A percentile compares a stretch with the other conserved stretches of the same genome.
Evolutionary conservation across 805 yeast genomes (phyloP).

Genomic region (Candida pseudoglaebosa): DNA sequence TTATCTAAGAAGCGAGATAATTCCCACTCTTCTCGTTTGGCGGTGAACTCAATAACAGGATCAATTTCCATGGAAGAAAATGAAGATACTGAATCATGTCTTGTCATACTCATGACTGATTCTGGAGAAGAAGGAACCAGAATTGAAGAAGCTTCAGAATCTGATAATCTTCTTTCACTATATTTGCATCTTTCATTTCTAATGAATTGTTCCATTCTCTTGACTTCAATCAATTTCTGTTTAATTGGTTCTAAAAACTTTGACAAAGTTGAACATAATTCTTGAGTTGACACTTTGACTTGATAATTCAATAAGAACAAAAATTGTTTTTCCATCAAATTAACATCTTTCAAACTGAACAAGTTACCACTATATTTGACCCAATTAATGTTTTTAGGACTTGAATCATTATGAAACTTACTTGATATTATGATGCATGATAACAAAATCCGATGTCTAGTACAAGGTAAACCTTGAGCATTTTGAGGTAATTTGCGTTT

Average conservation of each 20-base stretch:
- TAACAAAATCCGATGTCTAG: slow-evolving; percentile 72
- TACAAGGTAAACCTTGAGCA: slow-evolving; percentile 75
- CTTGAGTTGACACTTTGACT: slow-evolving; percentile 44
- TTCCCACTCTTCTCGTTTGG: slow-evolving; percentile 31
- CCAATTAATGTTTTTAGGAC: slow-evolving; percentile 79
- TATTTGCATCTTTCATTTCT: slow-evolving; percentile 1
- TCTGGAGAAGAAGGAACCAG: slow-evolving; percentile 15
- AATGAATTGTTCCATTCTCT: slow-evolving; percentile 4
- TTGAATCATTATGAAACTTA: slow-evolving; percentile 72
- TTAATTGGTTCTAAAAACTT: slow-evolving; percentile 52
- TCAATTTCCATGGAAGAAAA: slow-evolving; percentile 21
- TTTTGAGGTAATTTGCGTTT: slow-evolving; percentile 60
- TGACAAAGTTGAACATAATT: slow-evolving; percentile 38
- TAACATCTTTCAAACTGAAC: slow-evolving; percentile 63
- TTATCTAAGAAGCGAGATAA: slow-evolving; percentile 23
- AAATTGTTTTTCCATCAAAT: slow-evolving; percentile 77
- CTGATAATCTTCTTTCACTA: slow-evolving; percentile 1
- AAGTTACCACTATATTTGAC: slow-evolving; percentile 73
- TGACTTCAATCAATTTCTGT: slow-evolving; percentile 24
- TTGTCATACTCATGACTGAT: slow-evolving; percentile 12
- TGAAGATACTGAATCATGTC: slow-evolving; percentile 17
- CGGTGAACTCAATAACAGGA: slow-evolving; percentile 33
- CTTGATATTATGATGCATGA: slow-evolving; percentile 72
- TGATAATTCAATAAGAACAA: slow-evolving; percentile 70
- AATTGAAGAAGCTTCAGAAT: slow-evolving; percentile 8